Conservation (phyloP, 345 rosid genomes). For the Hypericum perforatum region DNA sequence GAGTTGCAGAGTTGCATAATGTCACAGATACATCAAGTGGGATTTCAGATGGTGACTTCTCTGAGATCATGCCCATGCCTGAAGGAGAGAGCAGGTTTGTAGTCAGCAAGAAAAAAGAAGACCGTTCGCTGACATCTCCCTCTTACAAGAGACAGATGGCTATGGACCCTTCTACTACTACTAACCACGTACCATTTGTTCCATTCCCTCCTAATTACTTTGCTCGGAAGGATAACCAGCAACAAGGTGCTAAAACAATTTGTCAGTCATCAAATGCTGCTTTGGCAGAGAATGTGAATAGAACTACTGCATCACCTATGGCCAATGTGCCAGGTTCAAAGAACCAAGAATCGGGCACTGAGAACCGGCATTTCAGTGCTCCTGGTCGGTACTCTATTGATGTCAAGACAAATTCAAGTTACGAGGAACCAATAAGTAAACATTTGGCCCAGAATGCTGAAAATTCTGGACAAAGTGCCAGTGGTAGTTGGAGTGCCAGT, state of each 20-base stretch:
- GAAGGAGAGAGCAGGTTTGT: constrained; percentile 25
- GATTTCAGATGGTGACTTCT: constrained; percentile 19
- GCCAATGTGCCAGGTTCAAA: constrained; percentile 12
- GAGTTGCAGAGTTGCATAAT: constrained; percentile 24
- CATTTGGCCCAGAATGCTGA: constrained; percentile 15
- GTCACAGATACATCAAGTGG: constrained; percentile 14
- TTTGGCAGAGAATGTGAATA: constrained; percentile 12
- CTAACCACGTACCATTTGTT: constrained; percentile 65
- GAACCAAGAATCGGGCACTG: constrained; percentile 14
- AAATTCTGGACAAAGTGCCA: constrained; percentile 10
- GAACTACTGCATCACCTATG: not conserved
- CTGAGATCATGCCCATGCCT: constrained; percentile 19
- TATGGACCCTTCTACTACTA: constrained; percentile 43
- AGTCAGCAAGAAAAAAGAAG: constrained; percentile 21
- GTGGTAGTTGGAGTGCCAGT: not conserved
- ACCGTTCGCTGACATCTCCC: constrained; percentile 38
- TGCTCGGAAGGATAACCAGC: constrained; percentile 40
- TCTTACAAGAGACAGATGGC: constrained; percentile 48
- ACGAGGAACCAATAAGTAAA: constrained; percentile 10
- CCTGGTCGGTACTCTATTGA: constrained; percentile 12
- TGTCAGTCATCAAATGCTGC: constrained; percentile 21
- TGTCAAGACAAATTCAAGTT: constrained; percentile 7
- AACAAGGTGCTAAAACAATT: constrained; percentile 17
- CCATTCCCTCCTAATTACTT: constrained; percentile 80
- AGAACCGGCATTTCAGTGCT: constrained; percentile 11